Base-by-base conservation (phyloP, 2,329 filamentous ascomycete genomes). In the Sporothrix luriei region DNA sequence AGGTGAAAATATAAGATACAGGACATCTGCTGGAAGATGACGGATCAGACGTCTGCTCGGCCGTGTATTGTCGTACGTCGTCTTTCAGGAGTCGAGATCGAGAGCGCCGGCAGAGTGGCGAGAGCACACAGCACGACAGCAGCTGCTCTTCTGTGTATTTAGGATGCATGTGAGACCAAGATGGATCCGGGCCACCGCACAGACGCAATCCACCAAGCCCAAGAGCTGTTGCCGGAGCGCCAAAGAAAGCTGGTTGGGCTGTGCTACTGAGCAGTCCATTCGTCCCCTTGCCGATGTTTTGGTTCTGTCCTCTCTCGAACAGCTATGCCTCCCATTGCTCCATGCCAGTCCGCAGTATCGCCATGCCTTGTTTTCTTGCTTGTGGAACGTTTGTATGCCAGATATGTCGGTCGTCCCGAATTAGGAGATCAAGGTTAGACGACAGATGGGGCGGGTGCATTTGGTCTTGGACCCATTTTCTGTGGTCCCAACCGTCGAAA, bases 81-180 rank as follows among this genome's bases (percentile, higher is more conserved):
- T 49, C 24, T 65, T 38, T 43, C 61, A 65, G 61, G 43, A 43
- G 61, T 46, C 2, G 38, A 46, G 57, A 61, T 61, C 57, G 57
- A 43, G 13, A 61, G 38, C 24, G 21, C 57, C 9, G 21, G n/a
- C 38, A 14, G 38, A 61, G 57, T 62, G 57, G 55, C 16, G 57
- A 62, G 48, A 65, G 68, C n/a, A 57, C 48, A 55, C 57, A 43
- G 48, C 16, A 55, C 33, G 33, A 33, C 33, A 33, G 33, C 9
- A 7, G 33, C 33, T 5, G 33, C 1, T 7, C 33, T 7, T 33
- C 33, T 33, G 33, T 33, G 33, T 6, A 33, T n/a, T 33, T 43
- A 57, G 51, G 46, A 38, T 69, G 68, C 68, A 69, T 69, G 68
- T 55, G 57, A 69, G 57, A 64, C 57, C 68, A 33, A 64, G 19